Conservation (phyloP, 1,139 yeast genomes). For the Sugiyamaella xylanicola region DNA sequence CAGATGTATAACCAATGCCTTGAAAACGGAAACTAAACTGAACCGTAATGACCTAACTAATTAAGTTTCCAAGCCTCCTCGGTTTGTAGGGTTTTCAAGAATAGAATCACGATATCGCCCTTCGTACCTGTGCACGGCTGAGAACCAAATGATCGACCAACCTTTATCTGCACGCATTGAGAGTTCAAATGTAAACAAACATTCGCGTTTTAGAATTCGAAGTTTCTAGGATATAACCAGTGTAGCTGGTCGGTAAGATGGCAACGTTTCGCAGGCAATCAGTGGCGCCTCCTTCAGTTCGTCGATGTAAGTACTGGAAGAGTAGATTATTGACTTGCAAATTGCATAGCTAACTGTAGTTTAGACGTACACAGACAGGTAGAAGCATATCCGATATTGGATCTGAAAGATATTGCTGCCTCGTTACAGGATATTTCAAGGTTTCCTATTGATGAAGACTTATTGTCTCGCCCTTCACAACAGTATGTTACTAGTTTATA, state of each 20-base stretch:
- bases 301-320: conserved; percentile 22
- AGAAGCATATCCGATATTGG: conserved; percentile 65
- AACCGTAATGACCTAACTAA: no score
- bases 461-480: conserved; percentile 64
- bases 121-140: no score
- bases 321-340: neutral
- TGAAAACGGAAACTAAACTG: no score
- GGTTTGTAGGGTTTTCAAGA: no score
- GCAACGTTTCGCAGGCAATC: conserved; percentile 20
- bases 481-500: conserved; percentile 62
- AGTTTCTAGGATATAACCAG: neutral
- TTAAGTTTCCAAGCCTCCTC: no score
- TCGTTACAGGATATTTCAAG: conserved; percentile 52
- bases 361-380: conserved; percentile 24
- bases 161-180: no score
- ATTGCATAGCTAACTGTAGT: neutral
- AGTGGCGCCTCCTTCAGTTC: conserved; percentile 22
- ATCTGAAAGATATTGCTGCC: conserved; percentile 60
- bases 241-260: conserved; percentile 2
- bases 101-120: no score
- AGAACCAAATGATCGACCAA: no score
- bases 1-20: no score
- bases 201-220: neutral
- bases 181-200: neutral
- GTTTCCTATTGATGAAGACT: conserved; percentile 38